Conservation (phyloP, 1,284 basidiomycete species). For the Rhodotorula sp. region DNA sequence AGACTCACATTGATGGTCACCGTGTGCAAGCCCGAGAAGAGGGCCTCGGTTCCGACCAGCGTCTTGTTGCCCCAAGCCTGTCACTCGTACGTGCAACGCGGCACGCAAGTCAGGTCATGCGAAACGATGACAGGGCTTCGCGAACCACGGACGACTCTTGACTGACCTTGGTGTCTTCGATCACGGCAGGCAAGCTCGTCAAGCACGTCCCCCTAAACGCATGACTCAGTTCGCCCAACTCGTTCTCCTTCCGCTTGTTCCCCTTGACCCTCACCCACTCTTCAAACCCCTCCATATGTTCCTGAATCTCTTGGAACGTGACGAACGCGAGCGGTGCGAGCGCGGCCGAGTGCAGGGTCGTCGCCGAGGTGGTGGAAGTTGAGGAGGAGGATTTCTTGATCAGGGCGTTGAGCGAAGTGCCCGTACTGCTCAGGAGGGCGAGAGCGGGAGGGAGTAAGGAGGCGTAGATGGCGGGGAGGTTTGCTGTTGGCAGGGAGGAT, state of each 20-base stretch:
- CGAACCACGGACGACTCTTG: too few relatives aligned
- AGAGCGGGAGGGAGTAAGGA: slow-evolving; percentile 40
- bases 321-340: slow-evolving; percentile 44
- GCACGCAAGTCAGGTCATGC: too few relatives aligned
- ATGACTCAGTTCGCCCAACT: slow-evolving; percentile 46
- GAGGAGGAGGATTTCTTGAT: slow-evolving; percentile 41
- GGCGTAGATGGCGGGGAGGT: slow-evolving; percentile 31
- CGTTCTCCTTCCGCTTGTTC: slow-evolving; percentile 46
- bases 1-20: slow-evolving; percentile 40
- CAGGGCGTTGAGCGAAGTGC: slow-evolving; percentile 42
- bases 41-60: slow-evolving; percentile 35
- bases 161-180: slow-evolving; percentile 44
- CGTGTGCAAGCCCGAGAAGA: slow-evolving; percentile 36
- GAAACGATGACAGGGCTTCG: too few relatives aligned
- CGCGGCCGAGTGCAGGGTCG: slow-evolving; percentile 26
- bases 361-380: neutral
- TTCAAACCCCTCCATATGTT: slow-evolving; percentile 42
- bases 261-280: slow-evolving; percentile 42
- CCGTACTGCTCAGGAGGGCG: slow-evolving; percentile 39
- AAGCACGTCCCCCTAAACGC: slow-evolving; percentile 46
- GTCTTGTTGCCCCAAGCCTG: slow-evolving; percentile 41
- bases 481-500: slow-evolving; percentile 4
- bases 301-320: slow-evolving; percentile 40
- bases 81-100: too few relatives aligned
- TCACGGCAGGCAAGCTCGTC: slow-evolving; percentile 44